A percentile compares a stretch with the other conserved stretches of the same genome.
Evolutionary conservation across 2,329 filamentous ascomycete genomes (phyloP).

Genomic region (Fusarium floridanum): DNA sequence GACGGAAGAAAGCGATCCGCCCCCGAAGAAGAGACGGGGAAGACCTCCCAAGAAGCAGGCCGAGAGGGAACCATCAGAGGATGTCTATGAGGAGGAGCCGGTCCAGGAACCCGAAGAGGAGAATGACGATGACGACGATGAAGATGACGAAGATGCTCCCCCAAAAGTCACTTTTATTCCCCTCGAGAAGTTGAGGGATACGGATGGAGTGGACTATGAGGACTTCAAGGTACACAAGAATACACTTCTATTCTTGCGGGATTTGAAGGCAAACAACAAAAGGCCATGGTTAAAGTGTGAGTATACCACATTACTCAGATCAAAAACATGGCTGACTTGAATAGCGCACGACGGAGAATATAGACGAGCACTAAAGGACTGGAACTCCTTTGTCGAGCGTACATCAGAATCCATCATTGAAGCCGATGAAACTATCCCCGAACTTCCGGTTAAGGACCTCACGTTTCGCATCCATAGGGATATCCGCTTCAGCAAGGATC

Average conservation of each 20-base stretch:
- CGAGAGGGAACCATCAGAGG: conserved; percentile 44
- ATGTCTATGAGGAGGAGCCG: conserved; percentile 43
- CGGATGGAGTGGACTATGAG: conserved; percentile 59
- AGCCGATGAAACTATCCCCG: conserved; percentile 84
- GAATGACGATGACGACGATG: conserved; percentile 48
- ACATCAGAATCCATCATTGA: conserved; percentile 78
- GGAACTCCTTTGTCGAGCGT: conserved; percentile 80
- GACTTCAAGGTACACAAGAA: conserved; percentile 68
- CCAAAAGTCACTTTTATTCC: conserved; percentile 54
- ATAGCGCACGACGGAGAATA: conserved; percentile 85
- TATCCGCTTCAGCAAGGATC: conserved; percentile 85
- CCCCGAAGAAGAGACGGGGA: conserved; percentile 48
- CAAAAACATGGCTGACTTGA: conserved; percentile 16
- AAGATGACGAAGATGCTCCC: conserved; percentile 55
- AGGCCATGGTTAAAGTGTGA: conserved; percentile 70
- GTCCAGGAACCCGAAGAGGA: conserved; percentile 45
- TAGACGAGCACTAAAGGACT: conserved; percentile 82
- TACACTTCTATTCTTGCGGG: conserved; percentile 68
- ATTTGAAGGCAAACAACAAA: conserved; percentile 71
- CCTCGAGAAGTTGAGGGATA: conserved; percentile 52
- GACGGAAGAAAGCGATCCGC: conserved; percentile 41
- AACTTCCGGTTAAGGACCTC: conserved; percentile 87
- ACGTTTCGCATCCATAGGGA: conserved; percentile 91
- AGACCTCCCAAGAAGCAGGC: conserved; percentile 41
- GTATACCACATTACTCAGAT: background rate